These are phyloP conservation scores for Falciphora oryzae DNA, from an alignment of 2,329 filamentous ascomycete genomes.

Conservation along the genomic window DNA sequence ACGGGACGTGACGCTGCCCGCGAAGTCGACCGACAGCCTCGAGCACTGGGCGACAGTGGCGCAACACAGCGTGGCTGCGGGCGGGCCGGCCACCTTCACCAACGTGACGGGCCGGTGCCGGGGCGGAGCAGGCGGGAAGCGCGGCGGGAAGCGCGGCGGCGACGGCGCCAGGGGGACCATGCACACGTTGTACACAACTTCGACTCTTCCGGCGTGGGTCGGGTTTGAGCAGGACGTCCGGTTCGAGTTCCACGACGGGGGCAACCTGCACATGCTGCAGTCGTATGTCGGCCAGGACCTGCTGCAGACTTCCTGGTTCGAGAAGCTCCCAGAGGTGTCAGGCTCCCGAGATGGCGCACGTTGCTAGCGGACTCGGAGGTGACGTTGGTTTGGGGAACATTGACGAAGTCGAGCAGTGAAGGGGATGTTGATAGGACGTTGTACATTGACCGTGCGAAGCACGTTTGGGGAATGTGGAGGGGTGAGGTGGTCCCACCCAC, in stretches of 20 bases:
- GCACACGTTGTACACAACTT: not conserved
- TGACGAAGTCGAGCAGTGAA: no score
- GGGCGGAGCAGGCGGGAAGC: not conserved
- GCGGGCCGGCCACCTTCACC: not conserved
- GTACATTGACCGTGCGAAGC: not conserved
- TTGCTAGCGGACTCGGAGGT: no score
- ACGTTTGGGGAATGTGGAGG: not conserved
- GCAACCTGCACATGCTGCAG: not conserved
- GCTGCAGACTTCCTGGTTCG: conserved; percentile 2
- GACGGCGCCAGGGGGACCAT: not conserved
- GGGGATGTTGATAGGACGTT: no score
- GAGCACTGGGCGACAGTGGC: not conserved
- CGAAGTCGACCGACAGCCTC: not conserved
- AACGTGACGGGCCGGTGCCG: conserved; percentile 1
- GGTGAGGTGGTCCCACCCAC: no score
- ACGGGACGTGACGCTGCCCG: not conserved
- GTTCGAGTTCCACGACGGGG: conserved; percentile 1
- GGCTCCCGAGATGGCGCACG: no score
- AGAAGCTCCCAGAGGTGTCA: no score
- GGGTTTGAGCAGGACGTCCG: not conserved
- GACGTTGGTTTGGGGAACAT: no score
- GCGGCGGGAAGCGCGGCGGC: not conserved
- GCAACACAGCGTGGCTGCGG: not conserved
- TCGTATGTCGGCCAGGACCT: not conserved
- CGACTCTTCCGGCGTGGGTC: not conserved